Evolutionary conservation across 1,284 basidiomycete genomes (phyloP).

Genomic region (Puccinia novopanici): DNA sequence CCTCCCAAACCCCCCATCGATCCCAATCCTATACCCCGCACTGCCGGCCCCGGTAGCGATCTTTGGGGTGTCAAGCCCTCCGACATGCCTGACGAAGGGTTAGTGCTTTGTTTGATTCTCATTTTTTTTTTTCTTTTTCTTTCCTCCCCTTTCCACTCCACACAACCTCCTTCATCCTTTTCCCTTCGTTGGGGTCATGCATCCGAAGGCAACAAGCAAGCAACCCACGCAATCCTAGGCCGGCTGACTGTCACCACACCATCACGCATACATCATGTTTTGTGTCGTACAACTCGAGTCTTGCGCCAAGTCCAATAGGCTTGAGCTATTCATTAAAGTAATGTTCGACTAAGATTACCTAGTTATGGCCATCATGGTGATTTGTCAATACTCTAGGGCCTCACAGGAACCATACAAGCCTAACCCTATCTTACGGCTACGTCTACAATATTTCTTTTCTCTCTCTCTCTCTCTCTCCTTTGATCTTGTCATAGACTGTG

Average conservation of each 20-base stretch:
- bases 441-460: conserved; percentile 32
- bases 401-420: conserved; percentile 12
- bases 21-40: conserved; percentile 4
- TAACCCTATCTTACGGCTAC: conserved; percentile 22
- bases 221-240: not conserved
- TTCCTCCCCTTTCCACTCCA: not conserved
- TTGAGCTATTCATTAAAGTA: not conserved
- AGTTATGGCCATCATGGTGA: conserved; percentile 8
- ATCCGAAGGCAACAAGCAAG: not conserved
- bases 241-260: conserved; percentile 8
- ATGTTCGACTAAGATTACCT: not conserved
- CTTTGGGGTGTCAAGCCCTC: conserved; percentile 50
- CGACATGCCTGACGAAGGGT: conserved; percentile 51
- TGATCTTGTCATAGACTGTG: conserved; percentile 38
- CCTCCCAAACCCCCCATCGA: conserved; percentile 19
- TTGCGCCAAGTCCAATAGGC: not conserved
- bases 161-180: not conserved
- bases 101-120: conserved; percentile 6
- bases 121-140: not conserved
- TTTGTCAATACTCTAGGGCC: conserved; percentile 15
- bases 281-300: not conserved
- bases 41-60: conserved; percentile 19
- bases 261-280: conserved; percentile 5
- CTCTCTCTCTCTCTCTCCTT: not conserved
- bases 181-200: not conserved